Conservation (phyloP, 352 stramenopile species). For the Pythium volutum region DNA sequence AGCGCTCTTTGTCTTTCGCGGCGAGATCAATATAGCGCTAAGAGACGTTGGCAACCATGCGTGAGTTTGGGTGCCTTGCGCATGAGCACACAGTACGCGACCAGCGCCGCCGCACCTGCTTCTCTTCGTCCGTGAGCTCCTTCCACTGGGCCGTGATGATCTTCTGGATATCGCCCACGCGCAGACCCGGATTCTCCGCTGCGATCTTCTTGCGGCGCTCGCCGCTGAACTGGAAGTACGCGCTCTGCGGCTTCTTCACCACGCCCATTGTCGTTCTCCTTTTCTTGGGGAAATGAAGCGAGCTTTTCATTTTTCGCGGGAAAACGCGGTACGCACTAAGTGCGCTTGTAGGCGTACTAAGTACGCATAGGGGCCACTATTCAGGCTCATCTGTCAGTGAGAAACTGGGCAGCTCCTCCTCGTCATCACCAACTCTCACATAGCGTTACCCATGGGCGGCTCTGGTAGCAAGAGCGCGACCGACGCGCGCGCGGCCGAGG, state of each 20-base stretch:
- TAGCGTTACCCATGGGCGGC: conserved; percentile 52
- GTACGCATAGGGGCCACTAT: background rate
- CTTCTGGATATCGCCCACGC: conserved; percentile 85
- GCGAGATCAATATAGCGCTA: conserved; percentile 82
- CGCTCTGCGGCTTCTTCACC: conserved; percentile 85
- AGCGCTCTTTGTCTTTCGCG: conserved; percentile 84
- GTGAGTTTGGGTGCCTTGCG: too few species aligned
- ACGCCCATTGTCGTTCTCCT: conserved; percentile 32
- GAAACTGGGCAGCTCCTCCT: background rate
- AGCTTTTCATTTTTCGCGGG: conserved; percentile 11
- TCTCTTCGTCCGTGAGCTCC: conserved; percentile 75
- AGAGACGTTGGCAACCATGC: background rate
- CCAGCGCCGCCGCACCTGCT: conserved; percentile 46
- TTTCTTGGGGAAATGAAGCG: too few species aligned
- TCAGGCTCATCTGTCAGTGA: too few species aligned
- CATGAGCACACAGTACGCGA: too few species aligned
- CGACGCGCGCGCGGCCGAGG: conserved; percentile 6
- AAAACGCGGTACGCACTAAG: background rate
- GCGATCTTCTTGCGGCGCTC: conserved; percentile 67
- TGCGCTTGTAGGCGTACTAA: background rate
- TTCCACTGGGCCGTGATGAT: conserved; percentile 90
- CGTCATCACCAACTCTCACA: background rate
- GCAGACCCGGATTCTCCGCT: conserved; percentile 51
- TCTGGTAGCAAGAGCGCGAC: conserved; percentile 53
- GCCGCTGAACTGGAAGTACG: conserved; percentile 85